Evolutionary conservation across 1,284 basidiomycete species (phyloP).

Genomic region (Hortiboletus rubellus): DNA sequence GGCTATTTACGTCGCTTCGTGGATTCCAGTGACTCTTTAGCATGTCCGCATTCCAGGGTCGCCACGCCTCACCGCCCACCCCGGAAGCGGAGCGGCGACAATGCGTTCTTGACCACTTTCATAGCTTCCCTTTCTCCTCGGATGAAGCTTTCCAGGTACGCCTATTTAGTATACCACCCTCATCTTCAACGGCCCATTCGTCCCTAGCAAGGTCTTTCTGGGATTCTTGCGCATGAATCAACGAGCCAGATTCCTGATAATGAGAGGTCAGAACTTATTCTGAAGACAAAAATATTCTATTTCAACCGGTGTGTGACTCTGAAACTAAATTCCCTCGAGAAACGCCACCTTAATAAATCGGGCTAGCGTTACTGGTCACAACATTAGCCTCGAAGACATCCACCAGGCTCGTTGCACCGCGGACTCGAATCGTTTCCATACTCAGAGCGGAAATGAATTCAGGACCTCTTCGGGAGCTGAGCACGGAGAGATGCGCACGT

Average conservation of each 20-base stretch:
- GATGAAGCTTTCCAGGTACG: constrained; percentile 61
- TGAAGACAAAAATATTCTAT: constrained; percentile 64
- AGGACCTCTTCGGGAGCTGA: constrained; percentile 2
- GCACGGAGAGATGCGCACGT: constrained; percentile 41
- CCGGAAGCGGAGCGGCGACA: constrained; percentile 11
- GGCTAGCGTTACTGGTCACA: constrained; percentile 38
- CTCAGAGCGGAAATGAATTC: constrained; percentile 25
- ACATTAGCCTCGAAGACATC: constrained; percentile 25
- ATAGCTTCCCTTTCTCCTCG: constrained; percentile 50
- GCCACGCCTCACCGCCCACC: constrained; percentile 5
- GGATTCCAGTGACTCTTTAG: neutral
- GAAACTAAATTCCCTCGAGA: constrained; percentile 3
- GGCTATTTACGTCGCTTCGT: constrained; percentile 19
- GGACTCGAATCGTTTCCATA: constrained; percentile 7
- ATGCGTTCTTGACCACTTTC: constrained; percentile 40
- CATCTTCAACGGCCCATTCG: neutral
- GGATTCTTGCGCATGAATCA: constrained; percentile 46
- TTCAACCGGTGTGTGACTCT: constrained; percentile 58
- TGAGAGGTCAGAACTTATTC: constrained; percentile 48
- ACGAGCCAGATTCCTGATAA: constrained; percentile 41
- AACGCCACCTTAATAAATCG: constrained; percentile 6
- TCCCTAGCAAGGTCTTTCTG: constrained; percentile 60
- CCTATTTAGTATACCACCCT: neutral
- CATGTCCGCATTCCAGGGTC: constrained; percentile 24
- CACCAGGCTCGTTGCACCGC: constrained; percentile 12